A percentile compares a stretch with the other conserved stretches of the same genome.
These are phyloP conservation scores for Stylosanthes scabra DNA, from an alignment of 331 rosid species.

Conservation along the genomic window DNA sequence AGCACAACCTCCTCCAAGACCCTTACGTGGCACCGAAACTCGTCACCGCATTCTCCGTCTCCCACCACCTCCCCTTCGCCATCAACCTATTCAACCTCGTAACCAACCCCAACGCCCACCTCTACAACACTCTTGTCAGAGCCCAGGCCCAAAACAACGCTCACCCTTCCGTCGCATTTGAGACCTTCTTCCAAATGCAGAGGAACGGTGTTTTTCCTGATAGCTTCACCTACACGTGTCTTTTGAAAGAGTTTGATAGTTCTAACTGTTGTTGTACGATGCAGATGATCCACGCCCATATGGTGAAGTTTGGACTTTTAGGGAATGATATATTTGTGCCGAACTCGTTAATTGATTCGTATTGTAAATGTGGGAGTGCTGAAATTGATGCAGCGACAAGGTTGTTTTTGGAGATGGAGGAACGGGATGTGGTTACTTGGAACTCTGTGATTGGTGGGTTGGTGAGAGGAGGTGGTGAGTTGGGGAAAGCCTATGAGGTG, in stretches of 20 bases:
- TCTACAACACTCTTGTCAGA: slow-evolving; percentile 66
- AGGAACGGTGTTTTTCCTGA: slow-evolving; percentile 49
- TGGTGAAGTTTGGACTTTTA: slow-evolving; percentile 66
- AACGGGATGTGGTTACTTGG: slow-evolving; percentile 73
- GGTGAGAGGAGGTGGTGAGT: slow-evolving; percentile 50
- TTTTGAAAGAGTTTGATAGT: slow-evolving; percentile 61
- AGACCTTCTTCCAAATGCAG: slow-evolving; percentile 63
- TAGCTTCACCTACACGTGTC: slow-evolving; percentile 68
- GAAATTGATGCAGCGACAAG: slow-evolving; percentile 58
- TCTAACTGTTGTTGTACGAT: slow-evolving; percentile 47
- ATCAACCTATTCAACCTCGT: slow-evolving; percentile 68
- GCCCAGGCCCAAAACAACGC: slow-evolving; percentile 62
- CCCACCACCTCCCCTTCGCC: slow-evolving; percentile 60
- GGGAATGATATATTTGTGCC: slow-evolving; percentile 69
- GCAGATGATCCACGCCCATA: slow-evolving; percentile 68
- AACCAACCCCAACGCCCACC: slow-evolving; percentile 58
- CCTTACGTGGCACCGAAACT: slow-evolving; percentile 69
- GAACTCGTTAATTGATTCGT: slow-evolving; percentile 69
- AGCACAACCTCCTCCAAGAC: slow-evolving; percentile 68
- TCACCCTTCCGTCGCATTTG: slow-evolving; percentile 56
- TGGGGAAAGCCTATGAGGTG: slow-evolving; percentile 57
- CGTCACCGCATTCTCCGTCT: slow-evolving; percentile 67
- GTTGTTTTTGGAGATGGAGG: slow-evolving; percentile 58
- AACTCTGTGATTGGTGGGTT: slow-evolving; percentile 74
- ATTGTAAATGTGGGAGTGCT: slow-evolving; percentile 60